Conservation (phyloP, 768 basidiomycete species). For the Rhodotorula kratochvilovae region DNA sequence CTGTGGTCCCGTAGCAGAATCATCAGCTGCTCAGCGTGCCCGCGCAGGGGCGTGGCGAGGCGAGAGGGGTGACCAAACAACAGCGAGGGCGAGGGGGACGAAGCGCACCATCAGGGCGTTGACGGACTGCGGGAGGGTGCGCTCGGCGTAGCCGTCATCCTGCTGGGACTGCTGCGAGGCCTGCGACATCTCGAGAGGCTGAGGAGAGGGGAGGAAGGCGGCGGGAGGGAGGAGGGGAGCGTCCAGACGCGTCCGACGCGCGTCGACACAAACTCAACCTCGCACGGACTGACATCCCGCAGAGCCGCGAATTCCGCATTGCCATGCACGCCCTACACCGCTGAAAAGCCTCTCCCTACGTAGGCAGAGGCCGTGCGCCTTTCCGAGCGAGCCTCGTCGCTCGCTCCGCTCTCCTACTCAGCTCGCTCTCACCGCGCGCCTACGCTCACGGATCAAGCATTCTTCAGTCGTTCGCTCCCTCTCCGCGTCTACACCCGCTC, state of each 20-base stretch:
- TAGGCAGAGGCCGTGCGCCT: too few species aligned
- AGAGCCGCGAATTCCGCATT: too few species aligned
- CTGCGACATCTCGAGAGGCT: constrained; percentile 18
- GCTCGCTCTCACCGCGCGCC: too few species aligned
- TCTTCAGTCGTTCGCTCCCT: neutral
- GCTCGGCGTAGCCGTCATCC: constrained; percentile 4
- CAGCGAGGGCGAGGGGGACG: neutral
- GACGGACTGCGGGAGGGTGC: constrained; percentile 26
- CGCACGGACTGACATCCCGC: too few species aligned
- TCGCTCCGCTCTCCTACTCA: too few species aligned
- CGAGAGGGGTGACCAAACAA: neutral
- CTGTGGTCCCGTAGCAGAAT: constrained; percentile 47
- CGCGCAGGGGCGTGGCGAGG: neutral
- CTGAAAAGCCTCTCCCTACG: too few species aligned
- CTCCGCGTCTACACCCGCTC: constrained; percentile 5
- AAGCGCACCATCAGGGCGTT: constrained; percentile 11
- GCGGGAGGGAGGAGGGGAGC: too few species aligned
- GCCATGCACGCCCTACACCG: too few species aligned
- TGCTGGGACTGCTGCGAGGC: constrained; percentile 19
- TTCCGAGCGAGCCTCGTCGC: too few species aligned
- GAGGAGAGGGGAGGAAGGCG: neutral
- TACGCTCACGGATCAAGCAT: too few species aligned
- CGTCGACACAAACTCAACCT: too few species aligned
- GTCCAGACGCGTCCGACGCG: too few species aligned
- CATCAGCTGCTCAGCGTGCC: neutral